Base-by-base conservation (phyloP, 768 basidiomycete species). In the Podaxis carcinomalis region DNA sequence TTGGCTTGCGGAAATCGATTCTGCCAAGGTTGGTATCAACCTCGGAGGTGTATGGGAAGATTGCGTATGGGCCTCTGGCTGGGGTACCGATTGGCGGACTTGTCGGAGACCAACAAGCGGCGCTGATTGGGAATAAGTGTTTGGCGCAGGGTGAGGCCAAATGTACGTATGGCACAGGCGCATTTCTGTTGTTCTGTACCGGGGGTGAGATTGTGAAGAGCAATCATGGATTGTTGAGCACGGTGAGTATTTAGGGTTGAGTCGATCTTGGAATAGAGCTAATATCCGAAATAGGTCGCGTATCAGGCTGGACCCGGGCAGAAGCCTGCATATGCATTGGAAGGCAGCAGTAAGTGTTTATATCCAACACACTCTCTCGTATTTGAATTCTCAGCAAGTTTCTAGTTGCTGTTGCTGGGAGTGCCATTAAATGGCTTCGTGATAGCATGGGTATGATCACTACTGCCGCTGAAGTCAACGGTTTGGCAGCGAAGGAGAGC, bases 71-170 rank as follows among this genome's bases (percentile, higher is more conserved):
- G 1, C 68, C 86, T 2, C 77, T 93, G 63, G 77, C 79, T 65
- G 93, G 90, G 42, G 80, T 94, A 10, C 89, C 89, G 7, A 92
- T 99, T 56, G 95, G 88, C 39, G 96, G 96, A 21, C 84, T 98
- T 51, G 87, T 96, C 6, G 97, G 97, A n/a, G 97, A 99, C 71
- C 97, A 99, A 76, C 97, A 99, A 72, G 97, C 91, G 4, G 96
- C 96, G 23, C 78, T 99, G 23, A 86, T 98, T 54, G 97, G 96
- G 0, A 98, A 99, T 78, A 98, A 97, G 73, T 98, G 97, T 69
- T 73, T 99, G 57, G 78, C 70, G n/a, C 80, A 84, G 65, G 96
- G 96, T 16, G 91, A 98, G 72, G 96, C 95, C 2, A 99, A 99
- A 75, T 97, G 95, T 74, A 99, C 97, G 3, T 99, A 96, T 67